These are phyloP conservation scores for Colletotrichum cereale DNA, from an alignment of 2,329 filamentous ascomycete genomes.

Conservation along the genomic window DNA sequence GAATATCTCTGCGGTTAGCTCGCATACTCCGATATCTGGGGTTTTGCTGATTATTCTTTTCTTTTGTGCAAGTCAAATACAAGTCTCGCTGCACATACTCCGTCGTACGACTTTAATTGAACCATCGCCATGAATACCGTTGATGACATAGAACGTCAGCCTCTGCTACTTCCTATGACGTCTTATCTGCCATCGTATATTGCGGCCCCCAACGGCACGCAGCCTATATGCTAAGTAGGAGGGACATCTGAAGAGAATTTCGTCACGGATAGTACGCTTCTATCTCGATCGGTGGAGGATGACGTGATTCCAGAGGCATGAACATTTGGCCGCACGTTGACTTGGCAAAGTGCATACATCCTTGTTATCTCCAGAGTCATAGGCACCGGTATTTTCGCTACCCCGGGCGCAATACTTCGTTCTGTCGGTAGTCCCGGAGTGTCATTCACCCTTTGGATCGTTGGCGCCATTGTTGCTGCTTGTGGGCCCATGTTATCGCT, in stretches of 20 bases:
- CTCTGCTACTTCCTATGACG: constrained; percentile 11
- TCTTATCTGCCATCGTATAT: neutral
- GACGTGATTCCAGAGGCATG: constrained; percentile 71
- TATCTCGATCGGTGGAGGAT: constrained; percentile 60
- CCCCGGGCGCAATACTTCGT: constrained; percentile 75
- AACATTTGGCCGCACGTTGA: constrained; percentile 68
- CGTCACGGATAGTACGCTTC: neutral
- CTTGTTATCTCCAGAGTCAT: constrained; percentile 77
- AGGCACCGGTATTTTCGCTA: constrained; percentile 79
- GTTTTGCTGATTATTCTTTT: neutral
- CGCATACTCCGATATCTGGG: neutral
- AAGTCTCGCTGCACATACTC: neutral
- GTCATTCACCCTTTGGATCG: constrained; percentile 71
- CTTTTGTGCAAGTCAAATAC: no score
- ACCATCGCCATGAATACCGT: neutral
- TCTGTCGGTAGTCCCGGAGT: constrained; percentile 76
- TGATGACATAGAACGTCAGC: constrained; percentile 12
- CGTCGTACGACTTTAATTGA: neutral
- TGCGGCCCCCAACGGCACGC: neutral
- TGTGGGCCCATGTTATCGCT: constrained; percentile 72
- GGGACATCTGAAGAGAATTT: neutral
- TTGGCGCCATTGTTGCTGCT: constrained; percentile 71
- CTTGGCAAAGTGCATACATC: constrained; percentile 74
- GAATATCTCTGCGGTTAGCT: neutral
- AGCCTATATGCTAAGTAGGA: neutral